Evolutionary conservation across 106 monocot genomes (phyloP).

Genomic region (Chionographis japonica): DNA sequence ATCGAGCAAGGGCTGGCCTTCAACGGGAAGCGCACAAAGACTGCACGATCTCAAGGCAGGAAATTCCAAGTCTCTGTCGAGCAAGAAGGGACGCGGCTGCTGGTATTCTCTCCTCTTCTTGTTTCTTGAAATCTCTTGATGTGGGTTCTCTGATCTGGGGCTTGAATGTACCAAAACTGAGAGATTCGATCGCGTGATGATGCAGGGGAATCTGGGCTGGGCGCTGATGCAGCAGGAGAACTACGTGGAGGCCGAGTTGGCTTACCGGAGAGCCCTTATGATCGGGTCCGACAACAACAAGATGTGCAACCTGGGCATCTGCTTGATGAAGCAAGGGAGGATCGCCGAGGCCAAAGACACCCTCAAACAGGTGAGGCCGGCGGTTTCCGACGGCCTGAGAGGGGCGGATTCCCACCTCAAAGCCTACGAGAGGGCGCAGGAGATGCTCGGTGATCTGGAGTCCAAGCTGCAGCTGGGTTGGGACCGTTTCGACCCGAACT

Average conservation of each 20-base stretch:
- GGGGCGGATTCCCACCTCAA: conserved; percentile 87
- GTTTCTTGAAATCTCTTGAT: too few species aligned
- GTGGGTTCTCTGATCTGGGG: neutral
- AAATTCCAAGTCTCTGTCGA: conserved; percentile 94
- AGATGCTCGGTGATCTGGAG: conserved; percentile 81
- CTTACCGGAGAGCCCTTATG: conserved; percentile 64
- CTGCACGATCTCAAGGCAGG: conserved; percentile 77
- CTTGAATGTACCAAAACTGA: neutral
- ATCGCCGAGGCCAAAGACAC: conserved; percentile 71
- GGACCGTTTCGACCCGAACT: conserved; percentile 6
- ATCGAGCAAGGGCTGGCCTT: conserved; percentile 80
- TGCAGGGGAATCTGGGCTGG: conserved; percentile 92
- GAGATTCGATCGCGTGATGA: neutral
- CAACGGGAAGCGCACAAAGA: conserved; percentile 89
- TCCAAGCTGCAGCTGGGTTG: conserved; percentile 17
- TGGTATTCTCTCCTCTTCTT: conserved; percentile 10
- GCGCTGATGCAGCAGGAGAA: conserved; percentile 91
- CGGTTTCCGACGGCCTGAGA: conserved; percentile 33
- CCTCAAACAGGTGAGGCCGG: conserved; percentile 61
- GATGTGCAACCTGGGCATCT: conserved; percentile 97
- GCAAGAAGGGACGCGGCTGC: conserved; percentile 85
- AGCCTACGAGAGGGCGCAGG: conserved; percentile 85
- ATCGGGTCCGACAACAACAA: conserved; percentile 88
- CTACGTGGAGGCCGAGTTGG: conserved; percentile 71
- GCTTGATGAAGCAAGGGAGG: conserved; percentile 89